phyloP scores from a whole-genome alignment of 805 yeast genomes.

The Scheffersomyces lignosus region DNA sequence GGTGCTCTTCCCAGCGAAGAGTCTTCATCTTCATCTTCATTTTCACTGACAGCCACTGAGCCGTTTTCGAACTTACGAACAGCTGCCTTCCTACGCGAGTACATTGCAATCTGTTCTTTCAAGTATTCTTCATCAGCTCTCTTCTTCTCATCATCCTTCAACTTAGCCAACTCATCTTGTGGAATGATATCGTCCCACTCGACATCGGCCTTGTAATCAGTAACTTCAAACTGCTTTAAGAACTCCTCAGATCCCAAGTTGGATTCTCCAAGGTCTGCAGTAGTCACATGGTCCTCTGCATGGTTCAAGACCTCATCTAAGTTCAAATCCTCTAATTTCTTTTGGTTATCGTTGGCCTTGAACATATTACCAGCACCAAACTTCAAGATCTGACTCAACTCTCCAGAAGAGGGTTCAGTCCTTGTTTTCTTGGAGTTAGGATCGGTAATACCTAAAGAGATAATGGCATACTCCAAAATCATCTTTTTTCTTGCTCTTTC shows the following conservation, averaged over 20 bases:
- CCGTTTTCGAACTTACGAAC: constrained; percentile 52
- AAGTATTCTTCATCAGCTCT: constrained; percentile 82
- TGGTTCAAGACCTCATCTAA: constrained; percentile 93
- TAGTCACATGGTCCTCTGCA: constrained; percentile 95
- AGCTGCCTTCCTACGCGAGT: constrained; percentile 76
- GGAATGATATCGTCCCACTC: constrained; percentile 99
- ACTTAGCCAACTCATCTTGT: constrained; percentile 81
- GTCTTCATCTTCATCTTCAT: constrained; percentile 33
- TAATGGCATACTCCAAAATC: constrained; percentile 97
- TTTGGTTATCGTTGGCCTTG: constrained; percentile 90
- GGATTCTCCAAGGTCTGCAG: constrained; percentile 96
- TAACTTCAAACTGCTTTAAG: constrained; percentile 94
- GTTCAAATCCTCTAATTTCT: constrained; percentile 91
- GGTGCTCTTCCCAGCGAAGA: constrained; percentile 23
- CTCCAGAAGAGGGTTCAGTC: constrained; percentile 78
- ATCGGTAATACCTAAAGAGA: constrained; percentile 93
- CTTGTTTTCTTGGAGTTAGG: constrained; percentile 54
- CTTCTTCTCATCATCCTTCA: constrained; percentile 89
- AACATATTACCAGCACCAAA: constrained; percentile 99
- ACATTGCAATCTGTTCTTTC: constrained; percentile 87
- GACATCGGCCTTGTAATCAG: constrained; percentile 97
- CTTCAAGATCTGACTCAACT: constrained; percentile 87
- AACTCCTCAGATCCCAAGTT: constrained; percentile 98
- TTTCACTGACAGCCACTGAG: constrained; percentile 12
- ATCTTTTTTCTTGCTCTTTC: constrained; percentile 97